Conservation (phyloP, 192 early-diverging fungal genomes). For the Dissophora ornata region DNA sequence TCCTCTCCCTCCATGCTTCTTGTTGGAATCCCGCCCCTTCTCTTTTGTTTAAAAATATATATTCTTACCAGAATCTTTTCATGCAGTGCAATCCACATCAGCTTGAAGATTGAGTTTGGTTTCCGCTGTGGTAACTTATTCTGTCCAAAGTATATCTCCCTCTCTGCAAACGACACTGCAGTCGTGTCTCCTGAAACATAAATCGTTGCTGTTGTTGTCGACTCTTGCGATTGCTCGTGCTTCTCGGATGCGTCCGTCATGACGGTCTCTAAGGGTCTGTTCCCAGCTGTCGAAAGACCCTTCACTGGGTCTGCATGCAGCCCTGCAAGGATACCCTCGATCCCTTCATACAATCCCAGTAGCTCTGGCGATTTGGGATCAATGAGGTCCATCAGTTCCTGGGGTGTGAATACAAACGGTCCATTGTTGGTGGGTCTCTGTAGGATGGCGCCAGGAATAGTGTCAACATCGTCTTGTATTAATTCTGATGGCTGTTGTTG, state of each 20-base stretch:
- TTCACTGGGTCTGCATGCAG: slow-evolving; percentile 56
- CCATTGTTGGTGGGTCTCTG: slow-evolving; percentile 20
- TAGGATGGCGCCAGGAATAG: not conserved
- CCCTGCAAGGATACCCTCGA: slow-evolving; percentile 62
- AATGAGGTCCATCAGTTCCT: slow-evolving; percentile 60
- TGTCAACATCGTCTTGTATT: no score
- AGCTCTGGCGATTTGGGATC: slow-evolving; percentile 68
- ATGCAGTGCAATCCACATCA: slow-evolving; percentile 87
- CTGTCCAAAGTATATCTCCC: slow-evolving; percentile 70
- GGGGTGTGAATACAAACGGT: slow-evolving; percentile 66
- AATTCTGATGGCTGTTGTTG: not conserved
- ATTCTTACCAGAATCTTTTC: slow-evolving; percentile 78
- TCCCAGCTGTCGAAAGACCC: slow-evolving; percentile 58
- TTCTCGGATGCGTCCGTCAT: not conserved
- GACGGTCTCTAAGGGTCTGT: slow-evolving; percentile 11
- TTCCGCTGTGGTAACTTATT: slow-evolving; percentile 79
- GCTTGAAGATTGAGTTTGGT: slow-evolving; percentile 73
- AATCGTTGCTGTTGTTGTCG: no score
- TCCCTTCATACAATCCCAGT: slow-evolving; percentile 59
- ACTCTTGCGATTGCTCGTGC: not conserved
- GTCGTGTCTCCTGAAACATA: no score
- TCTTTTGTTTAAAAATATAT: not conserved
- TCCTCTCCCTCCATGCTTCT: no score
- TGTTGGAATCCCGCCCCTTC: no score
- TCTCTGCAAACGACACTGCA: slow-evolving; percentile 56